Percentiles rank a stretch among this genome's conserved stretches.
Conservation (phyloP, 768 basidiomycete genomes). For the Termitomyces heimii region DNA sequence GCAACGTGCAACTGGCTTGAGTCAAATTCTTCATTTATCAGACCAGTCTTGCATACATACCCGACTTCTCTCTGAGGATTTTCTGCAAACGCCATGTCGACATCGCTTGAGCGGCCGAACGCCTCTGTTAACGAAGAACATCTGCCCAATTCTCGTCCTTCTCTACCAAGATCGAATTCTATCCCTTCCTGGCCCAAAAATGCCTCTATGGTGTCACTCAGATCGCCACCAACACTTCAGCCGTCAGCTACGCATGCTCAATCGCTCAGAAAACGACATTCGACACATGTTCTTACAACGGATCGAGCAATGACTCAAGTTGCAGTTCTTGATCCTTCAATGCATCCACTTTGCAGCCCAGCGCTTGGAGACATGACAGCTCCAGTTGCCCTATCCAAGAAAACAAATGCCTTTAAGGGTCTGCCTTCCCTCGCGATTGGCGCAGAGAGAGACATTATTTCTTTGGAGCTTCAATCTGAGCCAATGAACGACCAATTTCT, state of each 20-base stretch:
- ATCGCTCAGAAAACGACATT: conserved; percentile 28
- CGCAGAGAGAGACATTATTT: conserved; percentile 22
- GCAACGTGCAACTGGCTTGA: not conserved
- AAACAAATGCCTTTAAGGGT: conserved; percentile 8
- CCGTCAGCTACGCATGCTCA: conserved; percentile 2
- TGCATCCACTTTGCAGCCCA: conserved; percentile 28
- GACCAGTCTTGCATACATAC: not conserved
- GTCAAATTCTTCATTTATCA: not conserved
- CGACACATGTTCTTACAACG: conserved; percentile 17
- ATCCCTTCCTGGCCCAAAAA: conserved; percentile 13
- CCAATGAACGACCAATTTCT: conserved; percentile 7
- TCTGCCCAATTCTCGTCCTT: conserved; percentile 4
- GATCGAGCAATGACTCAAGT: conserved; percentile 14
- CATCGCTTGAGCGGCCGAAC: conserved; percentile 7
- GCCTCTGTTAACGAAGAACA: conserved; percentile 1
- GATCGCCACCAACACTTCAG: conserved; percentile 2
- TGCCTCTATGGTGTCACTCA: conserved; percentile 17
- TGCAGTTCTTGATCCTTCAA: conserved; percentile 16
- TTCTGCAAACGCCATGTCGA: conserved; percentile 1
- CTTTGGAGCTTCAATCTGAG: conserved; percentile 28
- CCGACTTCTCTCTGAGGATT: not conserved
- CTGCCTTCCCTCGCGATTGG: conserved; percentile 22
- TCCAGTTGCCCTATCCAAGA: not conserved
- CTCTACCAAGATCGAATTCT: conserved; percentile 14
- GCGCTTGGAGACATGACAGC: conserved; percentile 14